phyloP scores from a whole-genome alignment of 495 filamentous ascomycete species.

The Cercophora scortea region DNA sequence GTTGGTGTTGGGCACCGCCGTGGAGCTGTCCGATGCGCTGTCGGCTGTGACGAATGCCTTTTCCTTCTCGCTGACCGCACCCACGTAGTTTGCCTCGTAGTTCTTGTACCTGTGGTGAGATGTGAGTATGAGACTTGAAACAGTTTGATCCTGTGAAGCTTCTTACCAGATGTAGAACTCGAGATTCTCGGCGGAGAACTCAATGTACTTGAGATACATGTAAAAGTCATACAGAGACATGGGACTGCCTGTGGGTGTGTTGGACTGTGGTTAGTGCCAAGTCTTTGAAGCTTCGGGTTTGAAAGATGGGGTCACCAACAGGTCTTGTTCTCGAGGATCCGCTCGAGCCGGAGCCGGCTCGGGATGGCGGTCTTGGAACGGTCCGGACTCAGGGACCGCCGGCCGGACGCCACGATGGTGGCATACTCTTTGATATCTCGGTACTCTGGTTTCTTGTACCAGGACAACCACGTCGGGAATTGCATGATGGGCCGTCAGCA shows the following conservation, averaged over 20 bases:
- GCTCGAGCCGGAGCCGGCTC: conserved; percentile 25
- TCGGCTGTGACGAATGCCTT: conserved; percentile 9
- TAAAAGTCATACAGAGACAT: conserved; percentile 34
- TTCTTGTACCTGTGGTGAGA: conserved; percentile 27
- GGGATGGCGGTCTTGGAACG: conserved; percentile 24
- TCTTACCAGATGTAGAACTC: conserved; percentile 71
- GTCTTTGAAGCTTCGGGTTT: not conserved
- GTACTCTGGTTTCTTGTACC: conserved; percentile 40
- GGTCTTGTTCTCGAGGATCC: conserved; percentile 34
- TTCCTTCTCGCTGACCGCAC: conserved; percentile 14
- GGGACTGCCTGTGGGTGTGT: conserved; percentile 17
- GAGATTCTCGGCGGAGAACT: conserved; percentile 38
- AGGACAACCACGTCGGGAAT: conserved; percentile 26
- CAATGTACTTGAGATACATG: conserved; percentile 35
- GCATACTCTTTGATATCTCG: conserved; percentile 32
- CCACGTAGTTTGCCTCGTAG: conserved; percentile 26
- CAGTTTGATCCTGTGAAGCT: not conserved
- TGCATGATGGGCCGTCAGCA: not conserved
- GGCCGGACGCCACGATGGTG: conserved; percentile 15
- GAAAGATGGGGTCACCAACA: conserved; percentile 14
- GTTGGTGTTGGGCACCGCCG: conserved; percentile 16
- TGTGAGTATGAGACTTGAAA: not conserved
- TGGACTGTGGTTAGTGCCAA: too few relatives aligned
- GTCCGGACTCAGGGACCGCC: conserved; percentile 21
- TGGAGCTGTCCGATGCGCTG: conserved; percentile 19